Evolutionary conservation across 768 basidiomycete species (phyloP).

Genomic region (Tubosaeta sp.): DNA sequence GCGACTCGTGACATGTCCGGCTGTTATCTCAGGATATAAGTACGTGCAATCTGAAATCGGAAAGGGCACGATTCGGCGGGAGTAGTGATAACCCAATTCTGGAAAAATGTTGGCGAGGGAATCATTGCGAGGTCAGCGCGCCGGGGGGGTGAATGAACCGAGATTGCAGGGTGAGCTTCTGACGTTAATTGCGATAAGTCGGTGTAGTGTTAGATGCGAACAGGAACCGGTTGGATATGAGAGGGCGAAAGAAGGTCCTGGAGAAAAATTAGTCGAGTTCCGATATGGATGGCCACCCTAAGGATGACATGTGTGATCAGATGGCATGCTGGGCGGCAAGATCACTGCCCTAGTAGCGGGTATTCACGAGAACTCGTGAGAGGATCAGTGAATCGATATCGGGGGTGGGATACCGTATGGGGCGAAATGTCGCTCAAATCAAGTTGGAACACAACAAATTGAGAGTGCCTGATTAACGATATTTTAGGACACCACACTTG

Average conservation of each 20-base stretch:
- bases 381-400: constrained; percentile 20
- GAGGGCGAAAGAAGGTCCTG: constrained; percentile 1
- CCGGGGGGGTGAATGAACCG: constrained; percentile 3
- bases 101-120: not conserved
- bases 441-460: constrained; percentile 2
- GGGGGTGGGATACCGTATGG: constrained; percentile 10
- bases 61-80: constrained; percentile 1
- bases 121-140: constrained; percentile 1
- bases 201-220: constrained; percentile 2
- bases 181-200: constrained; percentile 19
- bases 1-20: not conserved
- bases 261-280: constrained; percentile 12
- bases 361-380: constrained; percentile 14
- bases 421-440: constrained; percentile 1
- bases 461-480: constrained; percentile 21
- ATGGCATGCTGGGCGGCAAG: not conserved
- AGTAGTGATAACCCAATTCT: constrained; percentile 6
- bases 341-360: constrained; percentile 1
- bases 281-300: constrained; percentile 14
- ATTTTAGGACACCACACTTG: constrained; percentile 12
- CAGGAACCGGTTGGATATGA: constrained; percentile 2
- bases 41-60: constrained; percentile 3
- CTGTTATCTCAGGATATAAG: constrained; percentile 15
- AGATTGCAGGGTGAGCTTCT: constrained; percentile 9
- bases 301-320: constrained; percentile 7